Base-by-base conservation (phyloP, 2,329 filamentous ascomycete genomes). In the Colletotrichum lindemuthianum region DNA sequence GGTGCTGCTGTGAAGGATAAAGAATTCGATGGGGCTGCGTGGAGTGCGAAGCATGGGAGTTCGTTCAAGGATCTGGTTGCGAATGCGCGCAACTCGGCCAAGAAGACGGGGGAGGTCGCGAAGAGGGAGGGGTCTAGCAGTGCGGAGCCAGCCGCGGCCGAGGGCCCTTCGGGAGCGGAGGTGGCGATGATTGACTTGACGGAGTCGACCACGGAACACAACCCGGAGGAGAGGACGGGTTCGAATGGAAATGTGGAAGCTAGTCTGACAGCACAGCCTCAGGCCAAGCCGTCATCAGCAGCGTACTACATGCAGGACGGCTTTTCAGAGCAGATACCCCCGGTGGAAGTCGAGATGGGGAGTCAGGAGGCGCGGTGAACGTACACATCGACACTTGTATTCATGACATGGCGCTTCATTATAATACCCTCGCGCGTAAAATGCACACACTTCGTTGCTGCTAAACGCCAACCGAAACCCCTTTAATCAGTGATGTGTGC, bases 11-110 rank as follows among this genome's bases (percentile, higher is more conserved):
- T 98, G 63, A 94, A 92, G 81, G 89, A 90, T 70, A 98, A 97
- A 73, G 91, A 96, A 65, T 98, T 98, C 73, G 92, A 97, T 74
- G 89, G 89, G 3, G 83, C 84, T 2, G 90, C 88, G 0, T 97
- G 95, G 90, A 88, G 90, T 32, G 82, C 81, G 8, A 89, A 84
- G 65, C 90, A 98, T 76, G 88, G 89, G 51, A 80, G 80, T 15
- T 90, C 93, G 1, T 99, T 97, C 74, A 88, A 89, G 66, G 85
- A 90, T 47, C 76, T 99, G 48, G 95, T 98, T 70, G 90, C 89
- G 3, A 89, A 86, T 70, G 96, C 95, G 13, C 86, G 87, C 66
- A 82, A 81, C 76, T 87, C 84, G 70, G 75, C 78, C 2, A 73
- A 75, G 45, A 75, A 74, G 16, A 76, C 71, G 39, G 57, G 58